Percentiles rank a stretch among this genome's conserved stretches.
phyloP scores from a whole-genome alignment of 768 basidiomycete species.

The Porpolomopsis calyptriformis region DNA sequence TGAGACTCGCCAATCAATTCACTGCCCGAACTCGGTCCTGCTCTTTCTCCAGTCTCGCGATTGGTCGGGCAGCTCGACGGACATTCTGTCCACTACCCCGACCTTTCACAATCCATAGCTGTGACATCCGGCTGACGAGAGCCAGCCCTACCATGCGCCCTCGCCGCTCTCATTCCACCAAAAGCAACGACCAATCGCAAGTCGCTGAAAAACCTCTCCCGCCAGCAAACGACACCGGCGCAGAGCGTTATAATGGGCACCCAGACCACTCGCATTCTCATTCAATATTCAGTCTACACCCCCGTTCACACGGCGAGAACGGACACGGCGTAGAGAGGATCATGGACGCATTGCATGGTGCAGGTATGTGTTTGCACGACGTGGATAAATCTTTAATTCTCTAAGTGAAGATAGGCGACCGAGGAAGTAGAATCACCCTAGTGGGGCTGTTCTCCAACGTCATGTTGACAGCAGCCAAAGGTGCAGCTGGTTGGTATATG shows the following conservation, averaged over 20 bases:
- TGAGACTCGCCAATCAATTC: no score
- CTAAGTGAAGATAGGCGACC: slow-evolving; percentile 43
- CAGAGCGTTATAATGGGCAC: no score
- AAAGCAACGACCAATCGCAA: neutral
- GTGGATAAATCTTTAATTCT: neutral
- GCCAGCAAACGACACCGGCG: neutral
- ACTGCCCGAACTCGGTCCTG: no score
- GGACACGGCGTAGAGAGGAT: slow-evolving; percentile 55
- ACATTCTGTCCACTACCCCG: no score
- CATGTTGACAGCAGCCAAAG: slow-evolving; percentile 73
- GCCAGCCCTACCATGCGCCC: neutral
- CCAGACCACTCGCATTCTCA: slow-evolving; percentile 45
- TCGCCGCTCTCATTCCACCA: slow-evolving; percentile 1
- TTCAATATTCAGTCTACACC: slow-evolving; percentile 48
- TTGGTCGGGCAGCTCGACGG: no score
- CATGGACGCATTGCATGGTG: slow-evolving; percentile 54
- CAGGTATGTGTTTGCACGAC: slow-evolving; percentile 35
- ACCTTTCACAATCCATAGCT: no score
- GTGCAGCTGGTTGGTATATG: slow-evolving; percentile 78
- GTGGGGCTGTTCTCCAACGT: slow-evolving; percentile 79
- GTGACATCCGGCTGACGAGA: no score
- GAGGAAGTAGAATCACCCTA: slow-evolving; percentile 76
- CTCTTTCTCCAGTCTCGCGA: no score
- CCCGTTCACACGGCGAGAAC: slow-evolving; percentile 54
- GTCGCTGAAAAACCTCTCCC: neutral